Percentiles rank a stretch among this genome's conserved stretches.
Evolutionary conservation across 768 basidiomycete species (phyloP).

Genomic region (Termitomyces sp.): DNA sequence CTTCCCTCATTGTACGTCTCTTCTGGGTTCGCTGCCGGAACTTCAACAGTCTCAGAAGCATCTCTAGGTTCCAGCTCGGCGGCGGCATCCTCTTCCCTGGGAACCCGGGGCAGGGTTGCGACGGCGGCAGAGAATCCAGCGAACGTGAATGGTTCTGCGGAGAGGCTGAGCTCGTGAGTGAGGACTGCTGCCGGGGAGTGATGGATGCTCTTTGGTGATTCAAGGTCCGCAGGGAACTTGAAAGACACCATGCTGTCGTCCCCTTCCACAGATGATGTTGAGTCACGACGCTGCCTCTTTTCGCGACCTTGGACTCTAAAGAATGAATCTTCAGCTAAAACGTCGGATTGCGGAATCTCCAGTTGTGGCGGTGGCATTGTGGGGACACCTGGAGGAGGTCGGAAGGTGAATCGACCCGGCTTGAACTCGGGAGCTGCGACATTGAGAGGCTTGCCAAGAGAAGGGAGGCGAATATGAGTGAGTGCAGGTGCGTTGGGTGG

Average conservation of each 20-base stretch:
- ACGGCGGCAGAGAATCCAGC: conserved; percentile 52
- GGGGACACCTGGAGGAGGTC: conserved; percentile 62
- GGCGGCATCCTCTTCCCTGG: conserved; percentile 16
- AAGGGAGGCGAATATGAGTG: conserved; percentile 39
- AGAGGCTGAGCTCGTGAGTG: conserved; percentile 32
- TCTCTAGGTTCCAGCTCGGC: not conserved
- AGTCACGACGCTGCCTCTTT: conserved; percentile 65
- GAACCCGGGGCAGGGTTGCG: conserved; percentile 27
- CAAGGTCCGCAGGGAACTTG: conserved; percentile 59
- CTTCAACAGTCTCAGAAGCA: conserved; percentile 7
- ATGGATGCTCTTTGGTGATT: conserved; percentile 45
- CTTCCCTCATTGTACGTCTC: conserved; percentile 27
- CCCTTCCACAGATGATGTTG: conserved; percentile 40
- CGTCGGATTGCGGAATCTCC: conserved; percentile 23
- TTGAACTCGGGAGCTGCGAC: conserved; percentile 79
- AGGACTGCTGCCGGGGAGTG: conserved; percentile 25
- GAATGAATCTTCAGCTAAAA: conserved; percentile 33
- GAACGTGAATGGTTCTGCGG: conserved; percentile 62
- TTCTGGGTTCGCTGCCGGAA: conserved; percentile 15
- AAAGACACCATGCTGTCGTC: conserved; percentile 70
- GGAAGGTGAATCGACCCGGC: conserved; percentile 72
- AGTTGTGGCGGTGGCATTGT: conserved; percentile 37
- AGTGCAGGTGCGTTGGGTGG: conserved; percentile 30
- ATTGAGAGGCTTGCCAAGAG: conserved; percentile 68
- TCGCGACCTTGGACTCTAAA: conserved; percentile 68